Evolutionary conservation across 2,329 filamentous ascomycete species (phyloP).

Genomic region (Fusarium foetens): DNA sequence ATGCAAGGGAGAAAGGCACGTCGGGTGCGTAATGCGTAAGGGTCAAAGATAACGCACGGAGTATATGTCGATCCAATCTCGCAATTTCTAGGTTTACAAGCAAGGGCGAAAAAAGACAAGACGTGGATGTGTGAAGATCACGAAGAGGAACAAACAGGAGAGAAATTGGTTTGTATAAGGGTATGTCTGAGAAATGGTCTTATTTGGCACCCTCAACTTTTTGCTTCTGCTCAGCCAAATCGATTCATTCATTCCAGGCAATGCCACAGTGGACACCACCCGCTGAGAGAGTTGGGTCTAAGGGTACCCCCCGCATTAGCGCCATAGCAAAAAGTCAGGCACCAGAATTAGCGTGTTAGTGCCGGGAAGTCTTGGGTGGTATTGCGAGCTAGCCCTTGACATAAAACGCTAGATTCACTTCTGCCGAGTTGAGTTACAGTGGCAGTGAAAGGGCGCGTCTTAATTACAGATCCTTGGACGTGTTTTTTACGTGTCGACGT

Average conservation of each 20-base stretch:
- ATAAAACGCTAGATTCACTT: slow-evolving; percentile 5
- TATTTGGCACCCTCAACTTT: slow-evolving; percentile 9
- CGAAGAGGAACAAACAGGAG: background rate
- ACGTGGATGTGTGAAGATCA: background rate
- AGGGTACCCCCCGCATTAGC: slow-evolving; percentile 38
- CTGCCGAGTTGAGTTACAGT: background rate
- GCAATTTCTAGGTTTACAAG: background rate
- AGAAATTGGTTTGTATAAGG: slow-evolving; percentile 2
- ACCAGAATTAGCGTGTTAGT: slow-evolving; percentile 37
- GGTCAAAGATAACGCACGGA: background rate
- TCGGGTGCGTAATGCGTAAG: slow-evolving; percentile 9
- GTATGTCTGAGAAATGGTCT: slow-evolving; percentile 9
- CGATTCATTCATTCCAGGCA: slow-evolving; percentile 33
- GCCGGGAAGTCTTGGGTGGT: slow-evolving; percentile 7
- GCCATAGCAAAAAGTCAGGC: slow-evolving; percentile 30
- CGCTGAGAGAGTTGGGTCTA: slow-evolving; percentile 5
- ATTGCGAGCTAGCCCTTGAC: background rate
- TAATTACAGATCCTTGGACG: slow-evolving; percentile 11
- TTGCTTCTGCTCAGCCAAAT: slow-evolving; percentile 16
- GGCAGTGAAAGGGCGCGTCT: background rate
- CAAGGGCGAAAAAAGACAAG: background rate
- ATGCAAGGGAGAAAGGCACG: slow-evolving; percentile 7
- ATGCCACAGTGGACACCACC: slow-evolving; percentile 11
- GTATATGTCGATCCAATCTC: slow-evolving; percentile 8
- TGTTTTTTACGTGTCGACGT: slow-evolving; percentile 1